phyloP scores from a whole-genome alignment of 352 stramenopile genomes.

The Paralagenidium karlingii region DNA sequence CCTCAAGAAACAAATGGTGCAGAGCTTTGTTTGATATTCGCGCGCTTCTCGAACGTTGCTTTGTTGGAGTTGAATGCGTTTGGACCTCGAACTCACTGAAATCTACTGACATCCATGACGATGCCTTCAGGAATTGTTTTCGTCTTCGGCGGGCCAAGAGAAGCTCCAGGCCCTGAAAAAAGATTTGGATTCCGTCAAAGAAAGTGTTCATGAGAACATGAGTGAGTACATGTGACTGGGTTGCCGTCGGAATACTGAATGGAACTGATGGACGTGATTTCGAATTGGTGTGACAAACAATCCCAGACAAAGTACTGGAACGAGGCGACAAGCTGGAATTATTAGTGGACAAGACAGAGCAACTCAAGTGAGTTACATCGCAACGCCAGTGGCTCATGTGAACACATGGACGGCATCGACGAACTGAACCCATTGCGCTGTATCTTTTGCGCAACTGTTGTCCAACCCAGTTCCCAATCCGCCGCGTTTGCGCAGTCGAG shows the following conservation, averaged over 20 bases:
- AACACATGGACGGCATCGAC: not conserved
- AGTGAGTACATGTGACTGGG: conserved; percentile 16
- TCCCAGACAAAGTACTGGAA: conserved; percentile 65
- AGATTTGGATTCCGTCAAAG: conserved; percentile 68
- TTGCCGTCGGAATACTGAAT: no score
- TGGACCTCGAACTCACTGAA: not conserved
- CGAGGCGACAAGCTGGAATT: conserved; percentile 82
- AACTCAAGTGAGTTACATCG: conserved; percentile 43
- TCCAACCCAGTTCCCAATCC: conserved; percentile 43
- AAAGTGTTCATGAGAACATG: conserved; percentile 74
- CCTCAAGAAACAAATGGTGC: conserved; percentile 78
- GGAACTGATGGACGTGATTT: not conserved
- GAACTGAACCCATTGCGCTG: not conserved
- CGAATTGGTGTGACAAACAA: not conserved
- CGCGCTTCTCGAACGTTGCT: not conserved
- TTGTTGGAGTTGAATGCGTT: not conserved
- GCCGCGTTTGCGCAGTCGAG: conserved; percentile 77
- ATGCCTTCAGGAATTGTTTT: conserved; percentile 52
- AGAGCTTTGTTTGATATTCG: not conserved
- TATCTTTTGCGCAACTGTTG: not conserved
- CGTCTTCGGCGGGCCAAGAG: conserved; percentile 48
- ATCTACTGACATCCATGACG: not conserved
- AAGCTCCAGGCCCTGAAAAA: conserved; percentile 75
- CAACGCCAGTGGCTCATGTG: not conserved
- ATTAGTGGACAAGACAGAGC: conserved; percentile 77